Base-by-base conservation (phyloP, 2,329 filamentous ascomycete genomes). In the Verticillium zaregamsianum region DNA sequence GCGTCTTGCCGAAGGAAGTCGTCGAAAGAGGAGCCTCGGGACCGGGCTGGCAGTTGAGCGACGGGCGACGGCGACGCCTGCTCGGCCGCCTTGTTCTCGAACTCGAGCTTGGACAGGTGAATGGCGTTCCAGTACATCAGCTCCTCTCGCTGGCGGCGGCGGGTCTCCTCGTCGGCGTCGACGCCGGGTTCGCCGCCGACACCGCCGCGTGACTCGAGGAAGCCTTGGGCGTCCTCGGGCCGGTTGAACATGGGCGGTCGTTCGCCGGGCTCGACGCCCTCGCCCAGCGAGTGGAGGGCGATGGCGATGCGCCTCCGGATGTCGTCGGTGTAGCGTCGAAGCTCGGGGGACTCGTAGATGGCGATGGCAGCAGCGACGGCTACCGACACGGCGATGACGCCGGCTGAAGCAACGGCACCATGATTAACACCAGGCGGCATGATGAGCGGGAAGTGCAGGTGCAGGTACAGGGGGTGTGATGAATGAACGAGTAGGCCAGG, bases 211-310 rank as follows among this genome's bases (percentile, higher is more conserved):
- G 84, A 85, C 67, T 81, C 75, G 61, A 87, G 70, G 69, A 89
- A 89, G 9, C 86, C 86, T 60, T 88, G 82, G 62, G 86, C 86
- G 72, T 89, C 86, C 70, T 89, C 86, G 59, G 86, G 86, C 14
- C 86, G 77, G 71, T 89, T 89, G 73, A 88, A 88, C 32, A 83
- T 74, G 61, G 86, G 86, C 66, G 84, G 76, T 33, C 76, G 74
- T 52, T 74, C 71, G 61, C 61, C 60, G 3, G 82, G 80, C 56
- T 79, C 76, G 71, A 87, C 81, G 66, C 79, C 80, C 61, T 89
- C 85, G 62, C 85, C 83, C 32, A 88, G 77, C 11, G 81, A 79
- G 68, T 87, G 83, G 15, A 89, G 73, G 57, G 85, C 85, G 49
- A 87, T 70, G 66, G 85, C 84, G 68, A 89, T 84, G 64, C 84